Evolutionary conservation across 2,329 filamentous ascomycete species (phyloP).

Genomic region (Penicillium frequentans): DNA sequence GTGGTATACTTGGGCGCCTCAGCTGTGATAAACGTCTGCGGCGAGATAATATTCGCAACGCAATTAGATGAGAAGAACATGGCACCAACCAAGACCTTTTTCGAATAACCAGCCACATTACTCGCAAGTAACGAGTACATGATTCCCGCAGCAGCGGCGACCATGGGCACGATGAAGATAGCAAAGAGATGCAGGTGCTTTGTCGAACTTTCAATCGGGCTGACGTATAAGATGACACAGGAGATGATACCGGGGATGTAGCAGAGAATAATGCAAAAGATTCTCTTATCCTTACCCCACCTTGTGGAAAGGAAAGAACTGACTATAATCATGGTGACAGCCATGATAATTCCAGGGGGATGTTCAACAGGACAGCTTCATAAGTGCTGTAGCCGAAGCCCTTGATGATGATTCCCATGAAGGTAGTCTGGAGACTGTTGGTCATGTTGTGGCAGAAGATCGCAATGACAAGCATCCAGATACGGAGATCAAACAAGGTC

Average conservation of each 20-base stretch:
- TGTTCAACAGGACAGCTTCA: conserved; percentile 3
- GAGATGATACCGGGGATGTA: conserved; percentile 1
- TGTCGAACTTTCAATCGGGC: neutral
- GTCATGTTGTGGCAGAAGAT: conserved; percentile 11
- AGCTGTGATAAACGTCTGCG: conserved; percentile 17
- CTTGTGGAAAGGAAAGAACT: conserved; percentile 3
- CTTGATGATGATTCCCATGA: conserved; percentile 11
- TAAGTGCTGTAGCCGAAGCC: conserved; percentile 7
- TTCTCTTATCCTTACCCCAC: neutral
- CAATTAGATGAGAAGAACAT: conserved; percentile 20
- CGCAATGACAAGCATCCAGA: conserved; percentile 6
- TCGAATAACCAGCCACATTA: conserved; percentile 25
- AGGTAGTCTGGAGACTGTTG: conserved; percentile 5
- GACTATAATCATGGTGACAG: neutral
- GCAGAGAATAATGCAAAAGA: neutral
- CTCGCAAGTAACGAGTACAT: conserved; percentile 10
- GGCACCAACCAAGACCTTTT: conserved; percentile 18
- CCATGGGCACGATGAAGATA: neutral
- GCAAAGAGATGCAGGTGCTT: neutral
- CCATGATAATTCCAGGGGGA: conserved; percentile 1
- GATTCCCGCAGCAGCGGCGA: neutral
- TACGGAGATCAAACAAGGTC: neutral
- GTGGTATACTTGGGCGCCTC: conserved; percentile 19
- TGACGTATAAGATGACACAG: neutral
- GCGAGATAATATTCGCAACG: conserved; percentile 19